A percentile compares a stretch with the other conserved stretches of the same genome.
phyloP scores from a whole-genome alignment of 2,329 filamentous ascomycete genomes.

The Calonectria pteridis region DNA sequence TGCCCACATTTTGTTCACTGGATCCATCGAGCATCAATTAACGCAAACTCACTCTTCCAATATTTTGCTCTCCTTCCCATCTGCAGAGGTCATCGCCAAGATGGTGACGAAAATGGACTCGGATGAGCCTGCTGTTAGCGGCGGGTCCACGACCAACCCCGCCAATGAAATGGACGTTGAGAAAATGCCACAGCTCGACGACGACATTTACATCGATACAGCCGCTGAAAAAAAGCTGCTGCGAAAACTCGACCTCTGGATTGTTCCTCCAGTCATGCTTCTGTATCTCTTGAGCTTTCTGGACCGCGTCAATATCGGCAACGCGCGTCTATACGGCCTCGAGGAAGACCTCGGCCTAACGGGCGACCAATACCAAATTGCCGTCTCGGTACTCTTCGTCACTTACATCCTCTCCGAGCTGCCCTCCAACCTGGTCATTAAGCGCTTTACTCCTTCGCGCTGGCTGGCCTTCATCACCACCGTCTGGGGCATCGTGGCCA shows the following conservation, averaged over 20 bases:
- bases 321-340: slow-evolving; percentile 73
- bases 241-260: slow-evolving; percentile 71
- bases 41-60: background rate
- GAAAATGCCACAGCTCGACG: slow-evolving; percentile 24
- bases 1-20: background rate
- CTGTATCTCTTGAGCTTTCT: slow-evolving; percentile 63
- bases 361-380: slow-evolving; percentile 68
- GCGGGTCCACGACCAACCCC: background rate
- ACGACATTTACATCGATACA: slow-evolving; percentile 46
- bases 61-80: background rate
- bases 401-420: slow-evolving; percentile 55
- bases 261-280: slow-evolving; percentile 72
- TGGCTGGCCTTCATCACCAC: slow-evolving; percentile 42
- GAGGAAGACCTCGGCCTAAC: slow-evolving; percentile 70
- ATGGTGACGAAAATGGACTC: slow-evolving; percentile 33
- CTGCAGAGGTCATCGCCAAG: background rate
- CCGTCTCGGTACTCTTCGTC: slow-evolving; percentile 49
- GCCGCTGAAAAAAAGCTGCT: slow-evolving; percentile 56
- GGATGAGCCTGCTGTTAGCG: background rate
- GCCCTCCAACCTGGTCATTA: slow-evolving; percentile 58
- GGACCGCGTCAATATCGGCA: slow-evolving; percentile 59
- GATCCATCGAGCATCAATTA: background rate
- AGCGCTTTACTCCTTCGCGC: slow-evolving; percentile 52
- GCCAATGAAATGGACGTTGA: slow-evolving; percentile 37
- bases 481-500: slow-evolving; percentile 60